phyloP scores from a whole-genome alignment of 805 yeast species.

The Cyberlindnera mississippiensis region DNA sequence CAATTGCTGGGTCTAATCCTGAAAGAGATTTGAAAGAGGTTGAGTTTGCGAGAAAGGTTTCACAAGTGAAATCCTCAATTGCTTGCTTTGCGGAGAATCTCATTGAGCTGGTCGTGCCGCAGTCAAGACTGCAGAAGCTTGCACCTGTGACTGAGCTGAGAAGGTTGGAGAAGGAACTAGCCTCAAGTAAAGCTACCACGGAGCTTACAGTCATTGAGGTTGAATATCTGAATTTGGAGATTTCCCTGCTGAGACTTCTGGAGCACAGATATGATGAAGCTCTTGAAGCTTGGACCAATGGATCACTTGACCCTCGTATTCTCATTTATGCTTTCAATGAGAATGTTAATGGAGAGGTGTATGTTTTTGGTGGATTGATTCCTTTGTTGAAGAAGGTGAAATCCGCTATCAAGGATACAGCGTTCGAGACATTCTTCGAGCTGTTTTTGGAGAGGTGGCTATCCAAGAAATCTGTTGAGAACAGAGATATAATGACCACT shows the following conservation, averaged over 20 bases:
- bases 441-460: slow-evolving; percentile 25
- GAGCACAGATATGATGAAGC: slow-evolving; percentile 13
- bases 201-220: slow-evolving; percentile 36
- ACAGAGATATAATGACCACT: slow-evolving; percentile 17
- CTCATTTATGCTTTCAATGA: slow-evolving; percentile 19
- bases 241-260: slow-evolving; percentile 31
- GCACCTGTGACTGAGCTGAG: slow-evolving; percentile 5
- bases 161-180: slow-evolving; percentile 24
- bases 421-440: slow-evolving; percentile 17
- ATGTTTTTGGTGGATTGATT: slow-evolving; percentile 21
- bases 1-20: slow-evolving; percentile 10
- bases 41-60: slow-evolving; percentile 18
- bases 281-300: slow-evolving; percentile 33
- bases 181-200: slow-evolving; percentile 27
- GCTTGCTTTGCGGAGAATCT: slow-evolving; percentile 11
- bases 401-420: slow-evolving; percentile 17
- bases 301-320: slow-evolving; percentile 26
- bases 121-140: slow-evolving; percentile 21
- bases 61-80: slow-evolving; percentile 14
- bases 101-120: slow-evolving; percentile 18
- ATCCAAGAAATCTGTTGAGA: slow-evolving; percentile 13
- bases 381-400: slow-evolving; percentile 13
- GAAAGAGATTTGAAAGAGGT: slow-evolving; percentile 13
- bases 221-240: slow-evolving; percentile 35
- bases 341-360: slow-evolving; percentile 19